Conservation (phyloP, 768 basidiomycete species). For the Tylopilus subfusipes region DNA sequence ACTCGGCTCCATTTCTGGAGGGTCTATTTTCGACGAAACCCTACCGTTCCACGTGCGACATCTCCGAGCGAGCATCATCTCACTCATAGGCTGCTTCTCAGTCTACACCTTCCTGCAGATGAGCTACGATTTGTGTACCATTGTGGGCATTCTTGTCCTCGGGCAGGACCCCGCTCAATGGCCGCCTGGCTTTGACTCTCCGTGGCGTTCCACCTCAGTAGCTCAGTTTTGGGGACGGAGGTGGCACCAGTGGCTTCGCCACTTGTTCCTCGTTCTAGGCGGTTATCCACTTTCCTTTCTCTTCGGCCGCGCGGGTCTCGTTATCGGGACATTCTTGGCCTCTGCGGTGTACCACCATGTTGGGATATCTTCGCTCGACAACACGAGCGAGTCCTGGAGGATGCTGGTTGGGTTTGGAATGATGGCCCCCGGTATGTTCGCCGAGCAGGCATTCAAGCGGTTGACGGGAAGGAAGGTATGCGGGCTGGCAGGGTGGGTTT, state of each 20-base stretch:
- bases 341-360: not conserved
- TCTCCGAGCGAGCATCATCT: not conserved
- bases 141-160: not conserved
- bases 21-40: not conserved
- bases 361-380: not conserved
- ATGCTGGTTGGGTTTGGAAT: not conserved
- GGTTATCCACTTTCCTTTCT: constrained; percentile 2
- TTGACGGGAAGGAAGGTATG: not conserved
- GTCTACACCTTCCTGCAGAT: not conserved
- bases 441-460: not conserved
- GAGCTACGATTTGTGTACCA: not conserved
- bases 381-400: not conserved
- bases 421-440: not conserved
- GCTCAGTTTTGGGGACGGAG: constrained; percentile 1
- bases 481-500: not conserved
- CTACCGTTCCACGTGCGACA: not conserved
- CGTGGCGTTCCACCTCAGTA: not conserved
- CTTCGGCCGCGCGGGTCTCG: not conserved
- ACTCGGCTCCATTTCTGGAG: not conserved
- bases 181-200: constrained; percentile 1
- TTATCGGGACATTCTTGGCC: not conserved
- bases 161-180: not conserved
- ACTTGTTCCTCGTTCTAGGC: not conserved
- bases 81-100: not conserved
- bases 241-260: constrained; percentile 5